phyloP scores from a whole-genome alignment of 2,329 filamentous ascomycete genomes.

The Hymenoscyphus scutula region DNA sequence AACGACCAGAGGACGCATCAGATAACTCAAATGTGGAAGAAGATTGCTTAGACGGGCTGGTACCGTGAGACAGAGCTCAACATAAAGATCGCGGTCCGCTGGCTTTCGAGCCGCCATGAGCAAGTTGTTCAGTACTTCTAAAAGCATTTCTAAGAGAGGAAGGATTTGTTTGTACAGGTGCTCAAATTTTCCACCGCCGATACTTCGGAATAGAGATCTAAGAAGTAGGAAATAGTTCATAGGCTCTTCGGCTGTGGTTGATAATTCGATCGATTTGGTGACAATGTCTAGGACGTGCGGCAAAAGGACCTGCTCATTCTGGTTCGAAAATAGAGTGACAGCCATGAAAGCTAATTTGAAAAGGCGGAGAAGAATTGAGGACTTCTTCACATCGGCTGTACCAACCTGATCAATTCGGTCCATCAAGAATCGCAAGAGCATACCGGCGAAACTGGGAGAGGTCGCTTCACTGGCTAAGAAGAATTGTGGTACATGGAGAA shows the following conservation, averaged over 20 bases:
- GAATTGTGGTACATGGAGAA: slow-evolving; percentile 95
- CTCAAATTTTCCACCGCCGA: slow-evolving; percentile 95
- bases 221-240: slow-evolving; percentile 98
- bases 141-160: slow-evolving; percentile 91
- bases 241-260: slow-evolving; percentile 91
- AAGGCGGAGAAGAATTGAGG: slow-evolving; percentile 85
- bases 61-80: slow-evolving; percentile 94
- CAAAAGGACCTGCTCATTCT: slow-evolving; percentile 93
- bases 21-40: slow-evolving; percentile 87
- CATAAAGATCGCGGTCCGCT: slow-evolving; percentile 89
- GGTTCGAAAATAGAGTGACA: slow-evolving; percentile 88
- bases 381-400: slow-evolving; percentile 85
- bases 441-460: slow-evolving; percentile 94
- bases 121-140: slow-evolving; percentile 95
- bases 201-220: slow-evolving; percentile 89
- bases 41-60: slow-evolving; percentile 92
- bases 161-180: slow-evolving; percentile 98
- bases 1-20: slow-evolving; percentile 97
- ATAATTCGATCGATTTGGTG: slow-evolving; percentile 93
- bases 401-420: slow-evolving; percentile 93
- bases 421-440: slow-evolving; percentile 98
- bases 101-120: slow-evolving; percentile 87
- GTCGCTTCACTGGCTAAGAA: slow-evolving; percentile 98
- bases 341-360: slow-evolving; percentile 99
- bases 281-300: slow-evolving; percentile 97